Evolutionary conservation across 1,284 basidiomycete genomes (phyloP).

Genomic region (Athelia sp.): DNA sequence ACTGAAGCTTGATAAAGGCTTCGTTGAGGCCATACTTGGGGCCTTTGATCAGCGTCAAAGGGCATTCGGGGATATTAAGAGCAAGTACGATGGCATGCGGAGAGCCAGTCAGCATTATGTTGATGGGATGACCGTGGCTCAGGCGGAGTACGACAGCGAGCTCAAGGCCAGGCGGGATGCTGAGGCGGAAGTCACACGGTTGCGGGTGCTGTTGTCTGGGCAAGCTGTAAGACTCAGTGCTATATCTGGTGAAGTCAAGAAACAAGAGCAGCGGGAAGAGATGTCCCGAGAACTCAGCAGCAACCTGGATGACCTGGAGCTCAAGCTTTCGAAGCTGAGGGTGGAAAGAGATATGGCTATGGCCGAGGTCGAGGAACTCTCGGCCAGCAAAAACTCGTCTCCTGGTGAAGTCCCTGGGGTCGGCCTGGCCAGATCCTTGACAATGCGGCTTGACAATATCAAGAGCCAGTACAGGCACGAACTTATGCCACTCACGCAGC

Average conservation of each 20-base stretch:
- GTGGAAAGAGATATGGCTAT: constrained; percentile 89
- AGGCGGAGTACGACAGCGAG: constrained; percentile 91
- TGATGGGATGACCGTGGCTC: constrained; percentile 87
- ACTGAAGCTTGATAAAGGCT: constrained; percentile 68
- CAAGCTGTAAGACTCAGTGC: constrained; percentile 85
- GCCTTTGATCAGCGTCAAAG: constrained; percentile 66
- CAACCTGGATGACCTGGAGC: constrained; percentile 76
- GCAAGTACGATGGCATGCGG: constrained; percentile 84
- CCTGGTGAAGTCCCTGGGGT: constrained; percentile 37
- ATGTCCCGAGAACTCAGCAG: constrained; percentile 76
- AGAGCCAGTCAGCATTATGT: constrained; percentile 88
- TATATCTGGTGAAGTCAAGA: constrained; percentile 72
- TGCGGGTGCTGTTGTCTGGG: constrained; percentile 82
- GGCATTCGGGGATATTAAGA: constrained; percentile 65
- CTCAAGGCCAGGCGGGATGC: constrained; percentile 83
- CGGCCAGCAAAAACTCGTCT: constrained; percentile 45
- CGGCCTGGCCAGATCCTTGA: constrained; percentile 70
- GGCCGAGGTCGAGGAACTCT: constrained; percentile 91
- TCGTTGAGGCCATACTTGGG: constrained; percentile 70
- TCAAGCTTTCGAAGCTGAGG: constrained; percentile 81
- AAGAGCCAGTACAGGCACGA: constrained; percentile 87
- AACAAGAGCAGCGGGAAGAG: constrained; percentile 76
- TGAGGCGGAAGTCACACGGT: constrained; percentile 84
- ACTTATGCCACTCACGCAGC: constrained; percentile 77
- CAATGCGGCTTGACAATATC: constrained; percentile 84